Evolutionary conservation across 306 rosid species (phyloP).

Genomic region (Ceratonia siliqua): DNA sequence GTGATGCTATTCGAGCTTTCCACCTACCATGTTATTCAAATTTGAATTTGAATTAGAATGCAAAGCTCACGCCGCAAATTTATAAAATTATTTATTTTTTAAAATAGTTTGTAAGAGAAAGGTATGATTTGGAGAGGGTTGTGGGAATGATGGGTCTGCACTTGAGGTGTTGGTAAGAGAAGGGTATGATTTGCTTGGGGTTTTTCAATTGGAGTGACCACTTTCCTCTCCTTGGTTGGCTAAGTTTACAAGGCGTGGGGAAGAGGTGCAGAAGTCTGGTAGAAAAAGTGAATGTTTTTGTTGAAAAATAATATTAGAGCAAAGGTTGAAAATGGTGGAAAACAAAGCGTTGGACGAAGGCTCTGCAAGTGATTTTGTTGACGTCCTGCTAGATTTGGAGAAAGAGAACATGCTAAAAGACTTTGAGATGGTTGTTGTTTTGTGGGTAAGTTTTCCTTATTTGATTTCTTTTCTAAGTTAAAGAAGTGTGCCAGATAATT

Average conservation of each 20-base stretch:
- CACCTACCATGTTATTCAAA: too few species aligned
- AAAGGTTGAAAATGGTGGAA: constrained; percentile 40
- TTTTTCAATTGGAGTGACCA: constrained; percentile 80
- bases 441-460: constrained; percentile 57
- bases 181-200: constrained; percentile 77
- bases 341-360: constrained; percentile 10
- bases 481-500: not conserved
- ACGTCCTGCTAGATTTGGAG: constrained; percentile 68
- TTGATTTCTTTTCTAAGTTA: not conserved
- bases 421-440: constrained; percentile 74
- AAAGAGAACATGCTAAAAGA: constrained; percentile 55
- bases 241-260: constrained; percentile 74
- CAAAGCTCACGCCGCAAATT: too few species aligned
- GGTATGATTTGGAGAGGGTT: too few species aligned
- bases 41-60: too few species aligned
- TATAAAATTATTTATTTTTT: too few species aligned
- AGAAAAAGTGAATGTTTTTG: constrained; percentile 57
- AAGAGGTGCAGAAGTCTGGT: constrained; percentile 56
- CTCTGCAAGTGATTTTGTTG: constrained; percentile 69
- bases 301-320: constrained; percentile 65
- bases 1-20: too few species aligned
- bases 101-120: too few species aligned
- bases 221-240: constrained; percentile 61
- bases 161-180: constrained; percentile 65
- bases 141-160: constrained; percentile 35